Evolutionary conservation across 192 early-diverging fungal species (phyloP).

Genomic region (Geranomyces michiganensis): DNA sequence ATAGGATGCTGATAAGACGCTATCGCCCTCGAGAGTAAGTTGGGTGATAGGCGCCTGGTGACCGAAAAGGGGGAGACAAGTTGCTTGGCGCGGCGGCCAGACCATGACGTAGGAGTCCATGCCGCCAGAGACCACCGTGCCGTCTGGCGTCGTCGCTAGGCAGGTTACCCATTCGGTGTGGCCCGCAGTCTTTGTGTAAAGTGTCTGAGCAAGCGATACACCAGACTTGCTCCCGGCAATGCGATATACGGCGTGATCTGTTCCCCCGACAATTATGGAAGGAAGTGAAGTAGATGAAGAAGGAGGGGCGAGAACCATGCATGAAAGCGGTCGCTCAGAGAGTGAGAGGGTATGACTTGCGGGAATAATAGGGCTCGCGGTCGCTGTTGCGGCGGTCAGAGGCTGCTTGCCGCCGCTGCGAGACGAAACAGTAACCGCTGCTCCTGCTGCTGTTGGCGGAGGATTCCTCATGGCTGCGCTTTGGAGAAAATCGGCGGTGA

Average conservation of each 20-base stretch:
- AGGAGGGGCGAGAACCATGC: slow-evolving; percentile 1
- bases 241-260: slow-evolving; percentile 35
- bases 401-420: too few species aligned
- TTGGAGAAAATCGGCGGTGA: too few species aligned
- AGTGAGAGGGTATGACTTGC: slow-evolving; percentile 2
- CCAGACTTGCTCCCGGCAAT: not conserved
- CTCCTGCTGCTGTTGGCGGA: too few species aligned
- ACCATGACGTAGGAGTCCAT: slow-evolving; percentile 34
- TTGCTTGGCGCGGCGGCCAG: slow-evolving; percentile 19
- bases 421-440: too few species aligned
- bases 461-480: too few species aligned
- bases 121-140: slow-evolving; percentile 29
- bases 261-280: slow-evolving; percentile 12
- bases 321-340: slow-evolving; percentile 29
- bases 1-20: slow-evolving; percentile 17
- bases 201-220: not conserved
- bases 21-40: not conserved
- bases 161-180: slow-evolving; percentile 39
- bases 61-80: slow-evolving; percentile 3
- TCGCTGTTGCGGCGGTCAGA: not conserved
- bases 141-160: slow-evolving; percentile 1
- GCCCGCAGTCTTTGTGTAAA: slow-evolving; percentile 30
- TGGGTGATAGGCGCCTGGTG: slow-evolving; percentile 23
- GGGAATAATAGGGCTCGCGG: not conserved
- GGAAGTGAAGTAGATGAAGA: not conserved